Evolutionary conservation across 306 rosid species (phyloP).

Genomic region (Malus sieversii): DNA sequence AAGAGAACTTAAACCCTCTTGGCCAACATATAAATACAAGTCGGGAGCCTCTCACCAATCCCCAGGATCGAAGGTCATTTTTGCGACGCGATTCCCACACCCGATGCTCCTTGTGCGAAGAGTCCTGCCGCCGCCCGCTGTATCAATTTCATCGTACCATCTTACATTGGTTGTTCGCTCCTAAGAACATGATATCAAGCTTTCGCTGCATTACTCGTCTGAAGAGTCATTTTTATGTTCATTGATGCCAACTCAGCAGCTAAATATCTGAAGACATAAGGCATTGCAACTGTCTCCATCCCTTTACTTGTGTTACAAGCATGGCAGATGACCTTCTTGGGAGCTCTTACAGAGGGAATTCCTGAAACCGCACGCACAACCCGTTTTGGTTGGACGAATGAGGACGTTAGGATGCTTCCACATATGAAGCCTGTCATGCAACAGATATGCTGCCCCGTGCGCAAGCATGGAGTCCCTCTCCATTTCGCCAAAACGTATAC

Average conservation of each 20-base stretch:
- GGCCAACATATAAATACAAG: not conserved
- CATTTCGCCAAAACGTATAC: constrained; percentile 98
- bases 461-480: constrained; percentile 96
- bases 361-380: constrained; percentile 26
- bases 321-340: constrained; percentile 55
- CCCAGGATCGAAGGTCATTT: not conserved
- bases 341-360: constrained; percentile 55
- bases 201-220: constrained; percentile 32
- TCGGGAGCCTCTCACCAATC: not conserved
- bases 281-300: constrained; percentile 95
- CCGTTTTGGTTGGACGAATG: constrained; percentile 47
- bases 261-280: constrained; percentile 75
- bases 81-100: not conserved
- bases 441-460: constrained; percentile 87
- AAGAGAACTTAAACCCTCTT: not conserved
- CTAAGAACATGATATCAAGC: constrained; percentile 15
- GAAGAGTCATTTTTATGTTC: constrained; percentile 84
- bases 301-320: constrained; percentile 76
- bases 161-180: not conserved
- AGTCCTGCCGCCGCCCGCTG: not conserved
- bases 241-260: constrained; percentile 94
- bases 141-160: not conserved
- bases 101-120: not conserved
- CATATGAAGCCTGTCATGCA: constrained; percentile 93
- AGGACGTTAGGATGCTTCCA: constrained; percentile 69